phyloP scores from a whole-genome alignment of 768 basidiomycete species.

The Tubosaeta sp. region DNA sequence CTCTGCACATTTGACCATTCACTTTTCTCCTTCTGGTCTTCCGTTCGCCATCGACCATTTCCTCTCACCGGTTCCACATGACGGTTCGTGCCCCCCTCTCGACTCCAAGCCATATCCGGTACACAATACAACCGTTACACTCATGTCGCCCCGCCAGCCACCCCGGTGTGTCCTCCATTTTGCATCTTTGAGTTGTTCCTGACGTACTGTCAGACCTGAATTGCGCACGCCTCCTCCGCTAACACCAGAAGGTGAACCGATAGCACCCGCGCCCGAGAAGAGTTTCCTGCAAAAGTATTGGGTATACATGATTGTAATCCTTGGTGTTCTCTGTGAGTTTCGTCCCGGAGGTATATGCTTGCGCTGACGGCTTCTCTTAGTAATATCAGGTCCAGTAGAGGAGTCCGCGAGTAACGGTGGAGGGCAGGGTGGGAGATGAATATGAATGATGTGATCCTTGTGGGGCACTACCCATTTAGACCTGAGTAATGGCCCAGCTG shows the following conservation, averaged over 20 bases:
- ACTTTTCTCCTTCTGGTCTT: constrained; percentile 40
- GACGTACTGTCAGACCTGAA: constrained; percentile 47
- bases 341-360: background rate
- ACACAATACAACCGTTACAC: constrained; percentile 50
- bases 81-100: constrained; percentile 54
- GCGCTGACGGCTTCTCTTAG: constrained; percentile 6
- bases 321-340: constrained; percentile 56
- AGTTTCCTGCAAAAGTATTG: constrained; percentile 87
- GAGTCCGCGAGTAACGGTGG: constrained; percentile 19
- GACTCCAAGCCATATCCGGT: constrained; percentile 28
- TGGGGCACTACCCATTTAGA: background rate
- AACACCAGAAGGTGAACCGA: constrained; percentile 59
- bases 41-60: constrained; percentile 75
- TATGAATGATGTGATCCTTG: background rate
- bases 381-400: constrained; percentile 29
- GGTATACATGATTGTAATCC: constrained; percentile 67
- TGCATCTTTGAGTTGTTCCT: background rate
- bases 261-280: constrained; percentile 63
- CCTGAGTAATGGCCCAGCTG: background rate
- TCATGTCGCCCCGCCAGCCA: constrained; percentile 45
- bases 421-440: constrained; percentile 25
- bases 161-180: constrained; percentile 46
- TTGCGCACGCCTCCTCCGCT: constrained; percentile 65
- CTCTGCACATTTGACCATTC: constrained; percentile 55
- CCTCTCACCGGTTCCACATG: constrained; percentile 60